Percentiles rank a stretch among this genome's conserved stretches.
Evolutionary conservation across 2,329 filamentous ascomycete genomes (phyloP).

Genomic region (Capronia americana): DNA sequence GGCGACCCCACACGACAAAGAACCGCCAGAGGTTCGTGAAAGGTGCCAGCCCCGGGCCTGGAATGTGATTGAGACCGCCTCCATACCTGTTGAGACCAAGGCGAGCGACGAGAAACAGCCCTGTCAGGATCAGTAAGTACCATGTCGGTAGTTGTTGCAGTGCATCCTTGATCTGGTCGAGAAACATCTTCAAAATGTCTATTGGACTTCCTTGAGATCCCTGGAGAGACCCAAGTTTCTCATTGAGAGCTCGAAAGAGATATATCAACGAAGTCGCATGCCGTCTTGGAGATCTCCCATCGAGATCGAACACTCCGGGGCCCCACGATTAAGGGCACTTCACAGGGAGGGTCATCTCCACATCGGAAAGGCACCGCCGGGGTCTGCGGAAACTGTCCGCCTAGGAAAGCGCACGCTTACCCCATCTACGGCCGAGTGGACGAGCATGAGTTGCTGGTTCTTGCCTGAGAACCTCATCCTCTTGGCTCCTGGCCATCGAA

Average conservation of each 20-base stretch:
- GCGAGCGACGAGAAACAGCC: not conserved
- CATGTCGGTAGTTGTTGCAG: slow-evolving; percentile 11
- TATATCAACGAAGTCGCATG: not conserved
- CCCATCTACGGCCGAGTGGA: slow-evolving; percentile 4
- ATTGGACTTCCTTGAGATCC: not conserved
- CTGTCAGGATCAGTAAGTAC: slow-evolving; percentile 4
- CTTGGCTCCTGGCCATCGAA: not conserved
- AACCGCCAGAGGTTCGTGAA: slow-evolving; percentile 42
- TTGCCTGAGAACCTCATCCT: not conserved
- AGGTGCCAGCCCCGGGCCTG: slow-evolving; percentile 41
- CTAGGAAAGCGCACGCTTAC: not conserved
- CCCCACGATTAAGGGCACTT: not conserved
- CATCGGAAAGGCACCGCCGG: slow-evolving; percentile 11
- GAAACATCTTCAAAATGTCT: slow-evolving; percentile 9
- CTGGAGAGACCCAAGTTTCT: not conserved
- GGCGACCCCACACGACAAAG: slow-evolving; percentile 37
- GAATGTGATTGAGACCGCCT: slow-evolving; percentile 35
- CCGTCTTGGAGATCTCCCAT: not conserved
- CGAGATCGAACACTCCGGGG: not conserved
- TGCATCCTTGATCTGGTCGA: slow-evolving; percentile 4
- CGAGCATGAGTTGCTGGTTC: not conserved
- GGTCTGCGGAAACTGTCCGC: slow-evolving; percentile 3
- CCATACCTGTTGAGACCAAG: slow-evolving; percentile 27
- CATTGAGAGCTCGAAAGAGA: not conserved
- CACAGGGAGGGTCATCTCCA: not conserved